Conservation (phyloP, 139 green algal species). For the Gonium pectorale region DNA sequence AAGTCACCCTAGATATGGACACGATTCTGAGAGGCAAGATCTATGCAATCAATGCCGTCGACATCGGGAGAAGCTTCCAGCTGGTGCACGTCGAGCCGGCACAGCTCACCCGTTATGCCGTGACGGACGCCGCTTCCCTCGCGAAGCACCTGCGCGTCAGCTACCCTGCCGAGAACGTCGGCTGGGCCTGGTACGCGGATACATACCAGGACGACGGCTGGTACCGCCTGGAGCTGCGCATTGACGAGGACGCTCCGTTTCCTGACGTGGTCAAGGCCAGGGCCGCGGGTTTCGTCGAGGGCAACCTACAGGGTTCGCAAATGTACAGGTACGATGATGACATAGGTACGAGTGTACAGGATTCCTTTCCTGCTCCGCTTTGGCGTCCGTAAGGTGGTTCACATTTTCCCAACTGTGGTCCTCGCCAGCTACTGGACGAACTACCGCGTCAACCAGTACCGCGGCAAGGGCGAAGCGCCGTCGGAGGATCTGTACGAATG, state of each 20-base stretch:
- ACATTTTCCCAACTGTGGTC: too few relatives aligned
- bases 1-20: too few relatives aligned
- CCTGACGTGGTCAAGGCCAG: slow-evolving; percentile 51
- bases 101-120: too few relatives aligned
- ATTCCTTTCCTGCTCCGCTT: not conserved
- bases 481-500: slow-evolving; percentile 39
- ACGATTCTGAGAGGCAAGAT: too few relatives aligned
- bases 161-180: slow-evolving; percentile 14
- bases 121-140: not conserved
- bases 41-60: too few relatives aligned
- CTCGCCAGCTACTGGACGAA: slow-evolving; percentile 53
- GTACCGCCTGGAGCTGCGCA: slow-evolving; percentile 40
- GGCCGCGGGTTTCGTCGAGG: slow-evolving; percentile 52
- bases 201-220: slow-evolving; percentile 29
- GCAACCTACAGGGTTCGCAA: slow-evolving; percentile 16
- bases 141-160: not conserved
- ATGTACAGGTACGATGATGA: slow-evolving; percentile 51
- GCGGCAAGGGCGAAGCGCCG: slow-evolving; percentile 6
- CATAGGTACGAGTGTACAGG: too few relatives aligned
- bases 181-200: slow-evolving; percentile 36
- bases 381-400: too few relatives aligned
- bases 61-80: too few relatives aligned
- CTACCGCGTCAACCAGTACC: slow-evolving; percentile 55
- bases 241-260: slow-evolving; percentile 33
- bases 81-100: too few relatives aligned